phyloP scores from a whole-genome alignment of 768 basidiomycete genomes.

The Russula brevipes region DNA sequence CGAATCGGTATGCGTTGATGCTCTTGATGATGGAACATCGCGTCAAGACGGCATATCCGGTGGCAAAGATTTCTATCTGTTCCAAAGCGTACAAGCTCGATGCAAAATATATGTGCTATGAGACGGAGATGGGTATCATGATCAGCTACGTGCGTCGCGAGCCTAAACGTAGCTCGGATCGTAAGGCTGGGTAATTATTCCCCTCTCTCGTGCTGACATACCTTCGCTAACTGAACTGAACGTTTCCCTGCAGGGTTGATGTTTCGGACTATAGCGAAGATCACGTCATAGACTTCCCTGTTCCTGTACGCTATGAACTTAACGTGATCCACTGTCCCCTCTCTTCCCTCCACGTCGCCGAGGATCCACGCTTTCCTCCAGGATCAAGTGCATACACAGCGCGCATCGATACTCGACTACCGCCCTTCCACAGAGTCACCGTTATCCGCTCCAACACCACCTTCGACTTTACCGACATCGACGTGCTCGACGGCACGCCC shows the following conservation, averaged over 20 bases:
- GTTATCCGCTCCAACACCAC: conserved; percentile 16
- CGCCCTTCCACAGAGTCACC: conserved; percentile 16
- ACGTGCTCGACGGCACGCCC: conserved; percentile 15
- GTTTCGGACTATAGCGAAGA: conserved; percentile 23
- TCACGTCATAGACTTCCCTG: conserved; percentile 17
- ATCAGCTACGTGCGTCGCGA: conserved; percentile 22
- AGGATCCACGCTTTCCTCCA: conserved; percentile 23
- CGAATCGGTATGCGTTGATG: conserved; percentile 18
- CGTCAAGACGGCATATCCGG: conserved; percentile 21
- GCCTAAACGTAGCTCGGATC: conserved; percentile 12
- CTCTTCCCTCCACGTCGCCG: conserved; percentile 17
- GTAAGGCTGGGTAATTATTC: conserved; percentile 14
- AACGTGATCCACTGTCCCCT: conserved; percentile 20
- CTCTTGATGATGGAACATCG: conserved; percentile 26
- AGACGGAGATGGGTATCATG: conserved; percentile 20
- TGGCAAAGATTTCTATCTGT: conserved; percentile 16
- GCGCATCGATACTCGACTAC: conserved; percentile 3
- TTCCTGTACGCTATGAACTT: conserved; percentile 23
- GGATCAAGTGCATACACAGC: conserved; percentile 16
- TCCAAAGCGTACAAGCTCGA: conserved; percentile 23
- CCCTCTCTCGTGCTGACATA: not conserved
- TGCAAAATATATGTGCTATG: conserved; percentile 20
- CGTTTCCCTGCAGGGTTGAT: conserved; percentile 12
- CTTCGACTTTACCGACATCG: conserved; percentile 21
- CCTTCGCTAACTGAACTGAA: not conserved